Conservation (phyloP, 441 rosid species). For the Aleurites moluccanus region DNA sequence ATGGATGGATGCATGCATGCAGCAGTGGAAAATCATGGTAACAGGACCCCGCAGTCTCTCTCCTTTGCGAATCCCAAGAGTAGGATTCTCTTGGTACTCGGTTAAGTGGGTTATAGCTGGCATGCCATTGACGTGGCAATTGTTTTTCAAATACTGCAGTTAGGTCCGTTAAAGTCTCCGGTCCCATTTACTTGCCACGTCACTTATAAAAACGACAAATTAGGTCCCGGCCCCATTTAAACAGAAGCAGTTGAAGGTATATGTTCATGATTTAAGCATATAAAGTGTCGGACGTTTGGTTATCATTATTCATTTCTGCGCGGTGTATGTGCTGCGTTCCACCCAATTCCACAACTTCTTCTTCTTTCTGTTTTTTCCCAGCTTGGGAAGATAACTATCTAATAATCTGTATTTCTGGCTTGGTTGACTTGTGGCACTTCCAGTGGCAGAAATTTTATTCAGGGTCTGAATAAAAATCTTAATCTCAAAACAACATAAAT, state of each 20-base stretch:
- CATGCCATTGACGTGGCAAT: conserved; percentile 33
- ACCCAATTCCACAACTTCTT: neutral
- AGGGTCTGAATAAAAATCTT: too few relatives aligned
- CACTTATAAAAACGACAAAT: conserved; percentile 25
- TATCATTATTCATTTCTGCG: conserved; percentile 5
- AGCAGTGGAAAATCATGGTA: conserved; percentile 35
- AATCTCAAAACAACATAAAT: too few relatives aligned
- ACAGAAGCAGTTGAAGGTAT: neutral
- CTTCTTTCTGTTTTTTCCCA: neutral
- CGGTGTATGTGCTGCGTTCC: neutral
- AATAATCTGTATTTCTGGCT: too few relatives aligned
- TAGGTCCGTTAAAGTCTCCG: conserved; percentile 34
- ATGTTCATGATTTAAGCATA: neutral
- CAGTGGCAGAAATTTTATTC: too few relatives aligned
- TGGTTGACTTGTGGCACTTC: too few relatives aligned
- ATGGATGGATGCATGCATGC: conserved; percentile 19
- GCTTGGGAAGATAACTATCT: neutral
- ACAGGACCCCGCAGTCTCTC: conserved; percentile 20
- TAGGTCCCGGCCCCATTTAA: neutral
- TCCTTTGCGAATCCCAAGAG: conserved; percentile 37
- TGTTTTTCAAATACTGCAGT: conserved; percentile 25
- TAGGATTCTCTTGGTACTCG: conserved; percentile 44
- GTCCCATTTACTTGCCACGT: neutral
- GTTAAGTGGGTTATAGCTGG: conserved; percentile 49
- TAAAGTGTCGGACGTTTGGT: conserved; percentile 16